A percentile compares a stretch with the other conserved stretches of the same genome.
phyloP scores from a whole-genome alignment of 805 yeast genomes.

The Teunomyces panamensis region DNA sequence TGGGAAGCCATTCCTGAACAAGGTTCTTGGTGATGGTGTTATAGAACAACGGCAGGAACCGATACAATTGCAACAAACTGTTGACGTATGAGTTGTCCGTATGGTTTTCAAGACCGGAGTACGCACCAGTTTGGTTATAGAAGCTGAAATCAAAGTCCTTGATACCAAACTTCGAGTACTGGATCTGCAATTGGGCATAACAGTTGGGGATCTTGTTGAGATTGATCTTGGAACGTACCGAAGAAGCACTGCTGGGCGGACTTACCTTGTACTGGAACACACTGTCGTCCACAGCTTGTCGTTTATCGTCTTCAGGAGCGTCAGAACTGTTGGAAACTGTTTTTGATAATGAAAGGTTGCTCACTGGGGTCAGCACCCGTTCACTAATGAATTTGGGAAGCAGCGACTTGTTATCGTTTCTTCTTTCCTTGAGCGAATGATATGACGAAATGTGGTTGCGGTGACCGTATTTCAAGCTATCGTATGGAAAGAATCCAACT shows the following conservation, averaged over 20 bases:
- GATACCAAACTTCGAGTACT: conserved; percentile 87
- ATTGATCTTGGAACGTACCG: conserved; percentile 4
- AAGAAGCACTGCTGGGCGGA: background rate
- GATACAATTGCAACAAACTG: conserved; percentile 72
- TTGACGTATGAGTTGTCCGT: conserved; percentile 72
- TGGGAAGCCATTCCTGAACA: conserved; percentile 46
- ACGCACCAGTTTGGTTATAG: conserved; percentile 61
- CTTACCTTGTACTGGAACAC: conserved; percentile 18
- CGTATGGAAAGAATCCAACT: conserved; percentile 37
- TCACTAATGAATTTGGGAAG: conserved; percentile 65
- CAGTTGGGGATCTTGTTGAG: conserved; percentile 60
- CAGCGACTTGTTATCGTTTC: conserved; percentile 10
- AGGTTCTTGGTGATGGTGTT: conserved; percentile 59
- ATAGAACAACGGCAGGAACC: conserved; percentile 73
- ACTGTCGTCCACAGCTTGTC: background rate
- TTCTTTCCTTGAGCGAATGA: conserved; percentile 27
- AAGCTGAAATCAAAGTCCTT: conserved; percentile 89
- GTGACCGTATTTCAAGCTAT: conserved; percentile 53
- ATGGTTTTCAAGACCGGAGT: conserved; percentile 87
- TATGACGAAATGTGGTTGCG: conserved; percentile 49
- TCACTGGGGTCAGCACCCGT: conserved; percentile 8
- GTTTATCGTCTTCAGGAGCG: background rate
- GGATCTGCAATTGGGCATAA: conserved; percentile 69
- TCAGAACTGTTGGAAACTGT: conserved; percentile 8
- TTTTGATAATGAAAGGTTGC: conserved; percentile 9